A percentile compares a stretch with the other conserved stretches of the same genome.
These are phyloP conservation scores for Arthromyces matolae DNA, from an alignment of 768 basidiomycete genomes.

Conservation along the genomic window DNA sequence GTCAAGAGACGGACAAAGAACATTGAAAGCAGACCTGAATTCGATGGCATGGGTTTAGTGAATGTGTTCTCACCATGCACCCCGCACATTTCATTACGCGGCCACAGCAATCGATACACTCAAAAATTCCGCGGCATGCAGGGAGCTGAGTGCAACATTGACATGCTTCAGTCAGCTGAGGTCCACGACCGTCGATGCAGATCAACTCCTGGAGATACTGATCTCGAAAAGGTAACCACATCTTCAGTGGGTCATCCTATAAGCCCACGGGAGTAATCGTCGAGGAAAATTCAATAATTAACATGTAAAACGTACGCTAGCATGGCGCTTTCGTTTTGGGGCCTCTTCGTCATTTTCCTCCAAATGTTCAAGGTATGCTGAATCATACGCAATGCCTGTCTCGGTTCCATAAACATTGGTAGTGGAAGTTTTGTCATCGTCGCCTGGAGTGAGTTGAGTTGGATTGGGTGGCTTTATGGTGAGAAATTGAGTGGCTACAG, in stretches of 20 bases:
- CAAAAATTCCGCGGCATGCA: neutral
- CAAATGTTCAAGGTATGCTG: neutral
- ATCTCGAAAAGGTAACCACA: conserved; percentile 4
- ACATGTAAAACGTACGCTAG: neutral
- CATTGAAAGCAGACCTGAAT: conserved; percentile 5
- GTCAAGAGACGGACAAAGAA: neutral
- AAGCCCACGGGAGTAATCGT: neutral
- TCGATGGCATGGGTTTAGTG: neutral
- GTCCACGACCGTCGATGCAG: conserved; percentile 4
- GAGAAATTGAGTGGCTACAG: too few relatives aligned
- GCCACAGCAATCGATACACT: conserved; percentile 5
- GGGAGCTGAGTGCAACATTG: neutral
- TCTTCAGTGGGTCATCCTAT: conserved; percentile 8
- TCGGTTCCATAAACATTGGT: too few relatives aligned
- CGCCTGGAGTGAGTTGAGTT: too few relatives aligned
- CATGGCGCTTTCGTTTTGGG: neutral
- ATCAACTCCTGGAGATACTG: conserved; percentile 7
- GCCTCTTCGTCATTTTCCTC: neutral
- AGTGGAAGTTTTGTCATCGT: too few relatives aligned
- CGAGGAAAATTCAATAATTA: neutral
- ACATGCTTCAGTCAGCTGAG: neutral
- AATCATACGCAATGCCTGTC: neutral
- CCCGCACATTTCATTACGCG: neutral
- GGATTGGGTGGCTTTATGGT: too few relatives aligned
- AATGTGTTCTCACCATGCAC: neutral